Evolutionary conservation across 164 flowering plant species (phyloP), one percentile per base, ranked within the genome.

Genomic region (Aristolochia contorta): DNA sequence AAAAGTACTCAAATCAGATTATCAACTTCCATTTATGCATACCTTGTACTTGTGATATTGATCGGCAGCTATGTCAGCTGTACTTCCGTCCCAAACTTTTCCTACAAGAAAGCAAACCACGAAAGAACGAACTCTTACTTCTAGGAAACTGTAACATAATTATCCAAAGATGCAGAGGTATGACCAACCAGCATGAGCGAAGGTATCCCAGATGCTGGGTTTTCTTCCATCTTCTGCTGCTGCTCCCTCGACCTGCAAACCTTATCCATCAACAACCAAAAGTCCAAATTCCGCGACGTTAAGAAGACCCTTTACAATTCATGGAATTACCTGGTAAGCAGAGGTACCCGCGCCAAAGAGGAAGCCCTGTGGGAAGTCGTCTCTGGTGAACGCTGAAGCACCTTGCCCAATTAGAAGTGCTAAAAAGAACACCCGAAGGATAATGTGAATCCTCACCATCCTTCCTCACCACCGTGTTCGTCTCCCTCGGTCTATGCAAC

Each of bases 171-270:
- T 3, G n/a, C 13, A 43, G 61, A 58, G 25, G 20, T 12, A 21
- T 47, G 30, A 53, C 20, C 2, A 16, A 64, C 67, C 63, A 25
- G 63, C 57, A 66, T 66, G 69, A 12, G 63, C 12, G 63, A 4
- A 59, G 25, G 63, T 59, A 41, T 66, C 69, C 69, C 69, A 66
- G 23, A 66, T 66, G 53, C 69, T 66, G 52, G 69, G 69, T 13
- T 59, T 66, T 53, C 63, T 66, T 24, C 69, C 69, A 66, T 66
- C 69, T 21, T 58, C 63, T 12, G 46, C 37, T 13, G 63, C 69
- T 21, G 58, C 69, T 52, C 69, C 69, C 53, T 66, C 69, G 16
- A 66, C 58, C 57, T 65, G 60, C 48, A 46, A 46, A 23, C 24
- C 20, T 18, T 18, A 16, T 21, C 53, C 10, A 8, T 49, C 19